These are phyloP conservation scores for Isabelozyma gotoi DNA, from an alignment of 805 yeast genomes.

Conservation along the genomic window DNA sequence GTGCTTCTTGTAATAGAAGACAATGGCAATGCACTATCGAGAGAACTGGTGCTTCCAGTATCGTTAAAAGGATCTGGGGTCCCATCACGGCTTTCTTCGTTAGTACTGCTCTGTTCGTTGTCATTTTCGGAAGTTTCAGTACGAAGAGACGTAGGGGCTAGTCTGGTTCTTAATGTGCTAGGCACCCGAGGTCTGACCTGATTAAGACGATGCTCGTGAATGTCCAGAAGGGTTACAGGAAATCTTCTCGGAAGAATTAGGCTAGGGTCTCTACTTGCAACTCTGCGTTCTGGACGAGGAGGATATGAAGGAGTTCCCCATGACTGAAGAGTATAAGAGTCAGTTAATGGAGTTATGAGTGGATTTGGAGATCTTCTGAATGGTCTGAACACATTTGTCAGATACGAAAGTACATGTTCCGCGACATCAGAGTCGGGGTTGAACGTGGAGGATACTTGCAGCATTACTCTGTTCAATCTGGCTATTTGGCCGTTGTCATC, in stretches of 20 bases:
- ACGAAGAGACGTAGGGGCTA: neutral
- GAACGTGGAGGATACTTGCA: conserved; percentile 12
- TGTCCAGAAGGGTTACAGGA: conserved; percentile 21
- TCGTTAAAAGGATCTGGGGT: conserved; percentile 3
- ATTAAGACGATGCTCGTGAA: conserved; percentile 4
- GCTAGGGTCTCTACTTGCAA: conserved; percentile 18
- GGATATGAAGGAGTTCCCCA: conserved; percentile 27
- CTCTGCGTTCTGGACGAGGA: conserved; percentile 5
- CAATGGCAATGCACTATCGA: neutral
- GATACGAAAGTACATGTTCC: conserved; percentile 23
- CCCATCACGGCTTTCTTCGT: neutral
- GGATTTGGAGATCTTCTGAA: conserved; percentile 35
- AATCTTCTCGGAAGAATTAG: conserved; percentile 30
- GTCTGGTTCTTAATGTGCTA: neutral
- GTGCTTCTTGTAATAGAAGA: neutral
- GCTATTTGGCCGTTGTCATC: conserved; percentile 12
- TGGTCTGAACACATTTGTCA: conserved; percentile 40
- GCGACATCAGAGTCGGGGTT: conserved; percentile 15
- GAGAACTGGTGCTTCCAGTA: conserved; percentile 2
- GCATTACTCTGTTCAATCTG: conserved; percentile 11
- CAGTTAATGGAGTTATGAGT: conserved; percentile 37
- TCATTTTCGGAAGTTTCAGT: neutral
- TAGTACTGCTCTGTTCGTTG: neutral
- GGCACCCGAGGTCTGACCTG: conserved; percentile 2
- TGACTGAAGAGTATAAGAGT: conserved; percentile 31